Evolutionary conservation across 2,329 filamentous ascomycete species (phyloP), one percentile per base, ranked within the genome.

Genomic region (Fusarium equiseti): DNA sequence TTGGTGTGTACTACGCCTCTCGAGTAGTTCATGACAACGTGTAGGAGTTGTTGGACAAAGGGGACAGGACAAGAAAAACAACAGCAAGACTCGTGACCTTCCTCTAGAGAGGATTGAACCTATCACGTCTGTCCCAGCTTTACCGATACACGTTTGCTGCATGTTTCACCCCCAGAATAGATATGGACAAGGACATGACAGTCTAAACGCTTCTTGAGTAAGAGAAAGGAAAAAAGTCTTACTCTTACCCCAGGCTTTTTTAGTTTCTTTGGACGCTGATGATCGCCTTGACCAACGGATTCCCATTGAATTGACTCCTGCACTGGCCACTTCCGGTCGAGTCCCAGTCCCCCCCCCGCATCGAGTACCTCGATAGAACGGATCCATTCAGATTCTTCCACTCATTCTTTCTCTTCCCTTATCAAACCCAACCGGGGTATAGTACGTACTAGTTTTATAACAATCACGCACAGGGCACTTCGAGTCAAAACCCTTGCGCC

Each of bases 401-500:
- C 43, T 63, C 45, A 13, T 26, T 31, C 54, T 43, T 38, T 38
- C 18, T 38, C 35, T 38, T 38, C 35, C 35, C 35, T 38, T 53
- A 63, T 43, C 49, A 56, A 29, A 24, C 35, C 51, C 20, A 48
- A n/a, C 53, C 44, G 54, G 46, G 68, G 68, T 71, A 38, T 6
- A 6, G 35, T 38, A 70, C 68, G 63, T 71, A 71, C 63, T 35
- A n/a, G 20, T n/a, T 35, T 35, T 50, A 44, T 29, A 27, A 50
- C 56, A 46, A 46, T 27, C 44, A 43, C 48, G 45, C 67, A 56
- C 62, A 66, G 62, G 63, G 44, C 62, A 54, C 63, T 59, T 59
- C 52, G 60, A 64, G 63, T 59, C 62, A 59, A 68, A 63, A 50
- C 63, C 66, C 43, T 66, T 65, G 62, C 46, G 43, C 52, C 22